Evolutionary conservation across 768 basidiomycete genomes (phyloP), one percentile per base, ranked within the genome.

Genomic region (Pleurotus sapidus): DNA sequence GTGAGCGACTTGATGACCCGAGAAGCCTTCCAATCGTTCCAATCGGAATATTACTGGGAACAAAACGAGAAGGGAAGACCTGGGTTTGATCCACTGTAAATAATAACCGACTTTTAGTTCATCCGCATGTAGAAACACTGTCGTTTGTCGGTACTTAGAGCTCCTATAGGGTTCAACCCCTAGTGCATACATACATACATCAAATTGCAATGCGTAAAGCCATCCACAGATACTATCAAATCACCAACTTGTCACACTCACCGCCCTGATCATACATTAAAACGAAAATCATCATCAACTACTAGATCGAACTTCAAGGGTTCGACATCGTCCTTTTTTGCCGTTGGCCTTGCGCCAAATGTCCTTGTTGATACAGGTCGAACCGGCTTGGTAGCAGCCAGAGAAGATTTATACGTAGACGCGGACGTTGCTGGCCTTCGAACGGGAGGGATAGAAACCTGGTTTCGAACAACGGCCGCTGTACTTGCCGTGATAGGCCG

Each of bases 241-340:
- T 48, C 7, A 24, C 17, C 46, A 17, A 25, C 24, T 15, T 20
- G 17, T 6, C 6, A 3, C 51, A 34, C 18, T 11, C 51, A 55
- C 39, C 37, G 8, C 20, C 30, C 1, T 6, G 23, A 55, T 65
- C 57, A 69, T 46, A 69, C 61, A 56, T 66, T 58, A 40, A 69
- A 69, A 55, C 43, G 57, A 39, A 69, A 69, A 53, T 69, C 68
- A 49, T 69, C 68, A 20, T 51, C 56, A 11, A 63, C 45, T 8
- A 46, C 60, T 7, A 58, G 57, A 18, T 24, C 25, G 14, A 49
- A 56, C 7, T 46, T 50, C 23, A 65, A 17, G 46, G 53, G 45
- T 6, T 60, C 49, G 9, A 56, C 20, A n/a, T 55, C 57, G 17
- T 57, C 47, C 20, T 54, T 42, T 27, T 45, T 42, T 11, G 25